A percentile compares a stretch with the other conserved stretches of the same genome.
Conservation (phyloP, 768 basidiomycete genomes). For the Paxillus ammoniavirescens region DNA sequence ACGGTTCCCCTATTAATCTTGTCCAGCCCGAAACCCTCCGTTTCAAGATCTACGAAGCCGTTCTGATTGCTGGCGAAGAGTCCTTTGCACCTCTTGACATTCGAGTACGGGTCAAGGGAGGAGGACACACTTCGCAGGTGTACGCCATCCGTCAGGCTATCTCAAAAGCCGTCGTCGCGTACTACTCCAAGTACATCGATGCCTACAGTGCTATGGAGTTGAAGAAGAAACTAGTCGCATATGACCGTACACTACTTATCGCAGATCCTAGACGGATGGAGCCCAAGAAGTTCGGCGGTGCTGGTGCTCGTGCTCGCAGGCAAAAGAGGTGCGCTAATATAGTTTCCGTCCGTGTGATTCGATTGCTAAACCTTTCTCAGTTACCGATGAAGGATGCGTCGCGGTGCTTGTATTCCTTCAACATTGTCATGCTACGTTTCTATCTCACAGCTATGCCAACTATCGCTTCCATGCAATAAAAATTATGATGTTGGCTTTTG, state of each 20-base stretch:
- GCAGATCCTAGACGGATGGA: slow-evolving; percentile 97
- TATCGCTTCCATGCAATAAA: slow-evolving; percentile 34
- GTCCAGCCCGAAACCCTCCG: slow-evolving; percentile 94
- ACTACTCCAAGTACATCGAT: slow-evolving; percentile 98
- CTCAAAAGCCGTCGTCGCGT: slow-evolving; percentile 95
- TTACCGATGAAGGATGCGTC: slow-evolving; percentile 54
- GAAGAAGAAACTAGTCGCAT: slow-evolving; percentile 96
- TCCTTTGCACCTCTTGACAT: slow-evolving; percentile 88
- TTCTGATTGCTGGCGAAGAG: slow-evolving; percentile 92
- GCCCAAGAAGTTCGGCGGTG: slow-evolving; percentile 99
- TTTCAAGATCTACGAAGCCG: slow-evolving; percentile 96
- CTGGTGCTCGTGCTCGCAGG: slow-evolving; percentile 96
- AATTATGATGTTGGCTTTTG: slow-evolving; percentile 20
- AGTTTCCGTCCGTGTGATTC: not conserved
- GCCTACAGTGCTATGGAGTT: slow-evolving; percentile 95
- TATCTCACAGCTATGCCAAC: slow-evolving; percentile 36
- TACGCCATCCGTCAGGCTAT: slow-evolving; percentile 99
- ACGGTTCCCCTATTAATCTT: slow-evolving; percentile 95
- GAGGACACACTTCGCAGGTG: slow-evolving; percentile 98
- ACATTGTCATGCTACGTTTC: slow-evolving; percentile 45
- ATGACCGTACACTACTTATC: slow-evolving; percentile 88
- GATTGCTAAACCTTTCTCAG: slow-evolving; percentile 37
- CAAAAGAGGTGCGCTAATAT: slow-evolving; percentile 75
- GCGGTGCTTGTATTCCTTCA: slow-evolving; percentile 37
- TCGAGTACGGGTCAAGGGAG: slow-evolving; percentile 96